Evolutionary conservation across 1,284 basidiomycete genomes (phyloP).

Genomic region (Veloboletus limbatus): DNA sequence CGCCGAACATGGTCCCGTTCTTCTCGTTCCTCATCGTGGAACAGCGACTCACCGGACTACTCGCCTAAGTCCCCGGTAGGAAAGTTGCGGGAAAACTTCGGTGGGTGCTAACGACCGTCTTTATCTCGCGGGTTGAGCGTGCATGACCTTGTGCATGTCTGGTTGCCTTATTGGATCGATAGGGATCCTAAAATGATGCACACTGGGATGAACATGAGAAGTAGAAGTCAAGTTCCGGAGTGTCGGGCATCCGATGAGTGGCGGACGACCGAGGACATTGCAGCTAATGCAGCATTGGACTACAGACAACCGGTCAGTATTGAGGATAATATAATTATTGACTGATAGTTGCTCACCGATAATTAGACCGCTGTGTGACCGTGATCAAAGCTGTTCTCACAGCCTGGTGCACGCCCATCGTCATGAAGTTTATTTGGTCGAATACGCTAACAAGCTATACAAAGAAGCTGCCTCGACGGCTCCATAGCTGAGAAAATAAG

Average conservation of each 20-base stretch:
- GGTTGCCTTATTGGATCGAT: not conserved
- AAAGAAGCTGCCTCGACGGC: too few relatives aligned
- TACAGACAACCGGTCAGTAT: not conserved
- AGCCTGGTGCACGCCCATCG: too few relatives aligned
- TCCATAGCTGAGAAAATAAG: too few relatives aligned
- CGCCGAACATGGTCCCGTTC: not conserved
- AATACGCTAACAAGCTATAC: too few relatives aligned
- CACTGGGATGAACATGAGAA: constrained; percentile 4
- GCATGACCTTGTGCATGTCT: not conserved
- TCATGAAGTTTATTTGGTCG: too few relatives aligned
- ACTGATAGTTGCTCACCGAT: not conserved
- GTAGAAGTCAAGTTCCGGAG: constrained; percentile 1
- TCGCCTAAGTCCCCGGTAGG: not conserved
- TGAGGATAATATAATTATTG: not conserved
- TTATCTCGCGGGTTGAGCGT: not conserved
- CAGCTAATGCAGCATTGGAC: not conserved
- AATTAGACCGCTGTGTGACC: too few relatives aligned
- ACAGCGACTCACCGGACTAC: not conserved
- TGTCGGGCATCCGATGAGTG: constrained; percentile 2
- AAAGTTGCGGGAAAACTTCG: not conserved
- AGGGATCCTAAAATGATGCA: not conserved
- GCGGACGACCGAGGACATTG: not conserved
- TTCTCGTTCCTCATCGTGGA: not conserved
- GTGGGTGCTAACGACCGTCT: not conserved
- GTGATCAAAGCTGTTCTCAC: not conserved